Percentiles rank a stretch among this genome's conserved stretches.
Conservation (phyloP, 768 basidiomycete species). For the Favolaschia claudopus region DNA sequence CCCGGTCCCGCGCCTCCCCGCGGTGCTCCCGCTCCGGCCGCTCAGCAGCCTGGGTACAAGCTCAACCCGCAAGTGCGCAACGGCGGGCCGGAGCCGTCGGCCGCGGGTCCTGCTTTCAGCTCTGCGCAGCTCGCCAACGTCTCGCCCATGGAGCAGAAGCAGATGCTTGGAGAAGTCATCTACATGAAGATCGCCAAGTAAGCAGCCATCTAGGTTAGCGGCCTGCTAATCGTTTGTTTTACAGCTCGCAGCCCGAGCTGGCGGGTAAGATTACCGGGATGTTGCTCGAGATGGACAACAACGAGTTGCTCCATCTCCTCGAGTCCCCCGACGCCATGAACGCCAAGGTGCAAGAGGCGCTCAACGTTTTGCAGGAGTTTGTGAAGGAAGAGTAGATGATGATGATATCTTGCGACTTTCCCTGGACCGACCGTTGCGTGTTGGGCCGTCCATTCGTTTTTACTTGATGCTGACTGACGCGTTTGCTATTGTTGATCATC, state of each 20-base stretch:
- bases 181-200: constrained; percentile 90
- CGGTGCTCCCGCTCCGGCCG: constrained; percentile 54
- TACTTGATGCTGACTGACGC: constrained; percentile 34
- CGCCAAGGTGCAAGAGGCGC: constrained; percentile 91
- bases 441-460: constrained; percentile 60
- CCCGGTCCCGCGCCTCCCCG: constrained; percentile 48
- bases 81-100: constrained; percentile 40
- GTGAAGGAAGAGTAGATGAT: constrained; percentile 49
- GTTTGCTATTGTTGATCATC: constrained; percentile 43
- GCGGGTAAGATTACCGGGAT: constrained; percentile 99
- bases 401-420: constrained; percentile 14
- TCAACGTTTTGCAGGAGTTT: constrained; percentile 89
- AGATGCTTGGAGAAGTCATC: constrained; percentile 96
- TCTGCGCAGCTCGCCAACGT: constrained; percentile 62
- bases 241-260: constrained; percentile 85
- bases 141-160: constrained; percentile 92
- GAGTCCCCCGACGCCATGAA: constrained; percentile 84
- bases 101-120: constrained; percentile 53
- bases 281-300: constrained; percentile 99
- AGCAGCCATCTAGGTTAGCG: constrained; percentile 41
- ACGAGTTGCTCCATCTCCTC: constrained; percentile 88
- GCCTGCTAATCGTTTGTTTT: constrained; percentile 17
- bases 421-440: constrained; percentile 42
- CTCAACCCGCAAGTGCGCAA: constrained; percentile 42
- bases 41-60: constrained; percentile 48